Conservation (phyloP, 2,329 filamentous ascomycete species). For the Aspergillus terreus region DNA sequence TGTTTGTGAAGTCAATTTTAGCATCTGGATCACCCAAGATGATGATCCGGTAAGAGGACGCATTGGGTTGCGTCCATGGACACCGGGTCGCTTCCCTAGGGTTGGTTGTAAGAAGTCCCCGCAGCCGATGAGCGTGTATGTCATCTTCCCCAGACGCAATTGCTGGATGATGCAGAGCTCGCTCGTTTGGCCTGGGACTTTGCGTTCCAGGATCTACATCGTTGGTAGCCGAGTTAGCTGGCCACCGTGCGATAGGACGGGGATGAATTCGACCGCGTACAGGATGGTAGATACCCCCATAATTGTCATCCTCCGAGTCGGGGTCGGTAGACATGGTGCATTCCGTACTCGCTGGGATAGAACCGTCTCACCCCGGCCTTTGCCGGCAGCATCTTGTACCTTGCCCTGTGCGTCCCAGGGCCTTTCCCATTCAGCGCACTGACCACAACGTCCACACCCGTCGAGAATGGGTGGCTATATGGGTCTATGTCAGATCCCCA, state of each 20-base stretch:
- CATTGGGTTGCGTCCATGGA: slow-evolving; percentile 20
- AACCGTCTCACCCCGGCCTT: slow-evolving; percentile 24
- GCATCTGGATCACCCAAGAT: slow-evolving; percentile 21
- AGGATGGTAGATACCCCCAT: slow-evolving; percentile 22
- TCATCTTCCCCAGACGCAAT: slow-evolving; percentile 20
- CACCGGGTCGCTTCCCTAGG: slow-evolving; percentile 24
- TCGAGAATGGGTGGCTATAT: slow-evolving; percentile 5
- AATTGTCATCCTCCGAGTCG: background rate
- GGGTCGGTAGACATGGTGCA: slow-evolving; percentile 17
- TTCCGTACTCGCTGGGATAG: slow-evolving; percentile 23
- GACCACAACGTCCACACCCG: slow-evolving; percentile 21
- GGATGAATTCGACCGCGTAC: slow-evolving; percentile 9
- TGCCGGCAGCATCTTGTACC: slow-evolving; percentile 23
- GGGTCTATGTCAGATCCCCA: background rate
- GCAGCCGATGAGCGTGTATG: slow-evolving; percentile 29
- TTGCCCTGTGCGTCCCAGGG: slow-evolving; percentile 13
- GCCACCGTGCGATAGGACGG: background rate
- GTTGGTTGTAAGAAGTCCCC: slow-evolving; percentile 30
- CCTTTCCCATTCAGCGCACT: slow-evolving; percentile 22
- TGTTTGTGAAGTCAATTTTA: slow-evolving; percentile 21
- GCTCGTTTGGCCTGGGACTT: slow-evolving; percentile 11
- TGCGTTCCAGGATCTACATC: background rate
- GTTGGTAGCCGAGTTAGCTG: too few species aligned
- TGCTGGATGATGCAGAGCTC: slow-evolving; percentile 17
- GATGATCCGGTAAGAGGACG: slow-evolving; percentile 13